phyloP scores from a whole-genome alignment of 495 filamentous ascomycete genomes.

The Viridothelium virens region DNA sequence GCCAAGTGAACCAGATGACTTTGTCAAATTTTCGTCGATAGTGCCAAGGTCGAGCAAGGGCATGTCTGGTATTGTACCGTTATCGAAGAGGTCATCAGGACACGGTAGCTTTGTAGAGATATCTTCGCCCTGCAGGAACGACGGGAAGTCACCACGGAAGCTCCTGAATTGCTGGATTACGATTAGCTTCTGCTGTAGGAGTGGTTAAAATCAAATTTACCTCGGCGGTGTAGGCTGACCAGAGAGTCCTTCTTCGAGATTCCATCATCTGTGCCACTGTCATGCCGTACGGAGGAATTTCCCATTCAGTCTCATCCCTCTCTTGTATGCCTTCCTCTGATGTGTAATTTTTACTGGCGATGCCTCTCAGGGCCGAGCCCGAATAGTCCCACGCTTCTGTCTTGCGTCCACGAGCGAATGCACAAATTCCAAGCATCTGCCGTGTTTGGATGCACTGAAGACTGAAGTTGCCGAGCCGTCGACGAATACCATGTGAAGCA shows the following conservation, averaged over 20 bases:
- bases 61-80: constrained; percentile 38
- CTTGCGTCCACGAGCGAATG: constrained; percentile 49
- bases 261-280: constrained; percentile 42
- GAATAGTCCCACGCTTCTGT: constrained; percentile 53
- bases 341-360: background rate
- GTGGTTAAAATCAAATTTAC: constrained; percentile 35
- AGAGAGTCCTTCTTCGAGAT: constrained; percentile 59
- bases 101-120: constrained; percentile 57
- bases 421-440: constrained; percentile 56
- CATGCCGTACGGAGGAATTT: constrained; percentile 33
- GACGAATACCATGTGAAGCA: constrained; percentile 51
- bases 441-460: constrained; percentile 56
- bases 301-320: constrained; percentile 33
- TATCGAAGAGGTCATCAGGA: constrained; percentile 50
- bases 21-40: constrained; percentile 22
- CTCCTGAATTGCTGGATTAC: constrained; percentile 47
- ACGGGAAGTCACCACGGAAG: constrained; percentile 44
- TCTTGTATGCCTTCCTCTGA: constrained; percentile 47
- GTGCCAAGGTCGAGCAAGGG: constrained; percentile 50
- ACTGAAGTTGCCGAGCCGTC: constrained; percentile 43
- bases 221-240: constrained; percentile 57
- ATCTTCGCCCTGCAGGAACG: constrained; percentile 45
- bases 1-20: constrained; percentile 31
- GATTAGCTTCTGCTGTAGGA: constrained; percentile 9
- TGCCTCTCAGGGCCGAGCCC: constrained; percentile 39